phyloP scores from a whole-genome alignment of 2,329 filamentous ascomycete species.

The Ascochyta lentis region DNA sequence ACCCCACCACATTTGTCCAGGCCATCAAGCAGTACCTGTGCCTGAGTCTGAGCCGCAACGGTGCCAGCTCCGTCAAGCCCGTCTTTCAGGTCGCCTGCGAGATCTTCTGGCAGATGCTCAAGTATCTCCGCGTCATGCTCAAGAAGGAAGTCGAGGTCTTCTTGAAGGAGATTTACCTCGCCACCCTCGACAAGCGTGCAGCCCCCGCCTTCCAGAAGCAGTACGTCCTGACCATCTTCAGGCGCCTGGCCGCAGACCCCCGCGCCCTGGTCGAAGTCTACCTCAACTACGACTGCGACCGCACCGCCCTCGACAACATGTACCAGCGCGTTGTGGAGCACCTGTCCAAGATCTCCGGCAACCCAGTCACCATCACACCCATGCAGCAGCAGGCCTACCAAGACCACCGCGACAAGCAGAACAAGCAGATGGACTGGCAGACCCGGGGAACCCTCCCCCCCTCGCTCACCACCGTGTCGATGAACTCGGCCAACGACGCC shows the following conservation, averaged over 20 bases:
- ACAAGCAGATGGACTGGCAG: conserved; percentile 78
- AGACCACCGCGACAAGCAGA: conserved; percentile 72
- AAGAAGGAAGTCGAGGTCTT: conserved; percentile 99
- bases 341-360: conserved; percentile 83
- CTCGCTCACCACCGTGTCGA: conserved; percentile 79
- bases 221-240: conserved; percentile 85
- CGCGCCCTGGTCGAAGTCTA: conserved; percentile 92
- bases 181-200: conserved; percentile 85
- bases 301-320: conserved; percentile 91
- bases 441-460: conserved; percentile 84
- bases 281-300: conserved; percentile 97
- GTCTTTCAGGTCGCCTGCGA: conserved; percentile 97
- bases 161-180: conserved; percentile 94
- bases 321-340: conserved; percentile 95
- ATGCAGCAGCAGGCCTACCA: conserved; percentile 86
- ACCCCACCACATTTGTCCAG: conserved; percentile 88
- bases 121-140: conserved; percentile 89
- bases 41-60: conserved; percentile 91
- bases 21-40: conserved; percentile 97
- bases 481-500: conserved; percentile 61
- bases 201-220: conserved; percentile 91
- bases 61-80: conserved; percentile 86
- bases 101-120: conserved; percentile 97
- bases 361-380: conserved; percentile 75
- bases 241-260: conserved; percentile 83